Conservation (phyloP, 2,329 filamentous ascomycete species). For the Dactylonectria macrodidyma region DNA sequence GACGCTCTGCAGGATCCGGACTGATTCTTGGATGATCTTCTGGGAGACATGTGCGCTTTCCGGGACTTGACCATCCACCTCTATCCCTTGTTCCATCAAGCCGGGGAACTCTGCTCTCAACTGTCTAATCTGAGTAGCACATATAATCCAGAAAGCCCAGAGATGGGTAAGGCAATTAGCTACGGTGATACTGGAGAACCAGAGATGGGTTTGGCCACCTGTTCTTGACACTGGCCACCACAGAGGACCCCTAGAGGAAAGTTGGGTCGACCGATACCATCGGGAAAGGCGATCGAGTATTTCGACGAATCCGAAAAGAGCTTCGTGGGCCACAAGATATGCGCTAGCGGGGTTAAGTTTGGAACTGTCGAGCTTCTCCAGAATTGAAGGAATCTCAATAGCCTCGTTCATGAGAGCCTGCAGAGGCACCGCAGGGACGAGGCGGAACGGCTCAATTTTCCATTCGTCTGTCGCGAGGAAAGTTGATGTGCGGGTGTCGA, state of each 20-base stretch:
- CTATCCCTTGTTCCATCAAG: background rate
- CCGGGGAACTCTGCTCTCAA: slow-evolving; percentile 3
- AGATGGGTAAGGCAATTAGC: slow-evolving; percentile 56
- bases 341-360: slow-evolving; percentile 1
- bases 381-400: slow-evolving; percentile 9
- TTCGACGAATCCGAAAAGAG: background rate
- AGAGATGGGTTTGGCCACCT: slow-evolving; percentile 37
- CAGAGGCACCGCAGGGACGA: slow-evolving; percentile 17
- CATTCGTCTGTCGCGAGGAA: slow-evolving; percentile 23
- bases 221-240: background rate
- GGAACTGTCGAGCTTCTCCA: slow-evolving; percentile 12
- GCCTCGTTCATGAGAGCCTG: slow-evolving; percentile 26
- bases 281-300: slow-evolving; percentile 1
- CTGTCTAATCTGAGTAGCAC: slow-evolving; percentile 47
- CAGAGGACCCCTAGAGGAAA: background rate
- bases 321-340: slow-evolving; percentile 6
- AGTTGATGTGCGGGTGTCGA: slow-evolving; percentile 16
- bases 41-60: slow-evolving; percentile 1
- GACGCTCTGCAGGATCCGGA: slow-evolving; percentile 52
- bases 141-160: slow-evolving; percentile 57
- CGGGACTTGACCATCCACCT: background rate
- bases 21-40: slow-evolving; percentile 38
- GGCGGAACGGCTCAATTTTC: slow-evolving; percentile 21
- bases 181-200: slow-evolving; percentile 53
- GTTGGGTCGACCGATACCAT: slow-evolving; percentile 1